Base-by-base conservation (phyloP, 148 eudicot species). In the Chenopodium berlandieri region DNA sequence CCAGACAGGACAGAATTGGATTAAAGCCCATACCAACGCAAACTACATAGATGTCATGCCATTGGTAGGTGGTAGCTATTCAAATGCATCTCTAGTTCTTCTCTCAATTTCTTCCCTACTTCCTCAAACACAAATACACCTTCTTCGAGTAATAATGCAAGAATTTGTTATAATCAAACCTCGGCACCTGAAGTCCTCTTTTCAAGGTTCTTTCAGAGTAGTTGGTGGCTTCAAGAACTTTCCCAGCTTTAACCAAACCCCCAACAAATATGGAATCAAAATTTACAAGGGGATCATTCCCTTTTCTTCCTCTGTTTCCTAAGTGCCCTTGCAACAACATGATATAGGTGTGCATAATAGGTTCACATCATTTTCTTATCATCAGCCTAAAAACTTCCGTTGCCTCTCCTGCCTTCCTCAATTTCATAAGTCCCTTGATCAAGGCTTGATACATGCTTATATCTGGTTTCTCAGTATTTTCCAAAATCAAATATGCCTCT, bases 301-400 rank as follows among this genome's bases (percentile, higher is more conserved):
- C 97, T 50, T 90, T 93, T 81, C 98, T 85, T 82, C 98, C 98
- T 77, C 94, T 89, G 88, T 80, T 95, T 73, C 97, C 98, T 67
- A 95, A 81, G 88, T 95, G 97, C 77, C 96, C 96, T 85, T 95
- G 97, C 85, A 95, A 88, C 56, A 95, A 80, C 98, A 95, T 95
- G 60, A 95, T 80, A 83, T 94, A 94, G 0, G 98, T 94, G 80
- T 94, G 98, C 98, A 94, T 90, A 27, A 82, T 90, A 54, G 97
- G 97, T 83, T 95, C 98, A 84, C 97, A 90, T 54, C 97, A 94
- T 82, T 82, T 88, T 86, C 88, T 90, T 75, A 95, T 89, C 98
- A 95, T 93, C 89, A 91, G 92, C 80, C 97, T 88, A 77, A 95
- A 95, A 80, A 95, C 91, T 80, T 93, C 85, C 9, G 98, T 93